These are phyloP conservation scores for Logfia minima DNA, from an alignment of 129 eudicot genomes.

Conservation along the genomic window DNA sequence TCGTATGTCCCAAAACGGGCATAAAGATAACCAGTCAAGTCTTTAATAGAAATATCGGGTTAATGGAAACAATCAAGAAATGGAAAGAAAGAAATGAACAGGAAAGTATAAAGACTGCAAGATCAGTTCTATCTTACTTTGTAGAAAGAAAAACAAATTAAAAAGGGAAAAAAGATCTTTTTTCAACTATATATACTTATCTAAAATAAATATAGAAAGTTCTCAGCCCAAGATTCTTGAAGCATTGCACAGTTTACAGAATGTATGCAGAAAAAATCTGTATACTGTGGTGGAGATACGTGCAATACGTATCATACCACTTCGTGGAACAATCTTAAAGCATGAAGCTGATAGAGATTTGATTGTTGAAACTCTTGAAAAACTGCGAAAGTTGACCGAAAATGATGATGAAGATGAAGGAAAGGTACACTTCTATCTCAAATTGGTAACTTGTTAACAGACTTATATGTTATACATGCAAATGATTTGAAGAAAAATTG, in stretches of 20 bases:
- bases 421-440: slow-evolving; percentile 30
- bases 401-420: slow-evolving; percentile 61
- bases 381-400: slow-evolving; percentile 45
- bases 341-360: slow-evolving; percentile 41
- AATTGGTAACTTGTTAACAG: neutral
- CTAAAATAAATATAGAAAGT: slow-evolving; percentile 16
- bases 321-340: slow-evolving; percentile 50
- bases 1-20: slow-evolving; percentile 57
- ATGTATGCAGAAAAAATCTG: slow-evolving; percentile 40
- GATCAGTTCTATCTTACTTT: slow-evolving; percentile 43
- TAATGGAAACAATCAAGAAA: slow-evolving; percentile 59
- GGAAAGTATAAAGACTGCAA: slow-evolving; percentile 55
- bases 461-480: neutral
- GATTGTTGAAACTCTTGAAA: slow-evolving; percentile 47
- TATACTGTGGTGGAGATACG: slow-evolving; percentile 47
- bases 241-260: slow-evolving; percentile 53
- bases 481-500: neutral
- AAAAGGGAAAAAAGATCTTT: too few relatives aligned
- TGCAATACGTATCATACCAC: slow-evolving; percentile 46
- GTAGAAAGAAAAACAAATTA: too few relatives aligned
- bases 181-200: too few relatives aligned
- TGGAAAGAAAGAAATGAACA: slow-evolving; percentile 79
- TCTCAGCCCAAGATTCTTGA: slow-evolving; percentile 53
- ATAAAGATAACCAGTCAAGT: slow-evolving; percentile 41
- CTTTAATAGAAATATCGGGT: slow-evolving; percentile 51